Evolutionary conservation across 2,329 filamentous ascomycete species (phyloP).

Genomic region (Xylariaceae sp.): DNA sequence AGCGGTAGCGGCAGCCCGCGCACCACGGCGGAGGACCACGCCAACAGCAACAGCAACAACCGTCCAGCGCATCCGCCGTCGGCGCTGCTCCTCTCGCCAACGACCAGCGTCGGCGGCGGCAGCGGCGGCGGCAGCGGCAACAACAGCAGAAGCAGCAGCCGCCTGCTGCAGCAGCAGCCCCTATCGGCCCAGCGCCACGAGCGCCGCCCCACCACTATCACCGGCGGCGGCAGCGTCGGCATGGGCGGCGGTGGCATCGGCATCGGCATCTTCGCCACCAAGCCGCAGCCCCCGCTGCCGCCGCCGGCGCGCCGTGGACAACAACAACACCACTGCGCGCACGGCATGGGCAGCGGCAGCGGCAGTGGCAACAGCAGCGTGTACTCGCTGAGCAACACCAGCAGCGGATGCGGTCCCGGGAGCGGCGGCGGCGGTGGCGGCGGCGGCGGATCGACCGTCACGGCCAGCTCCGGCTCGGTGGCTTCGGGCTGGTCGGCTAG

Average conservation of each 20-base stretch:
- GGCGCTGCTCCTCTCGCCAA: no score
- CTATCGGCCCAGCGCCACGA: constrained; percentile 24
- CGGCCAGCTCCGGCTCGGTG: constrained; percentile 1
- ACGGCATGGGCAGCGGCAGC: no score
- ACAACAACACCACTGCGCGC: no score
- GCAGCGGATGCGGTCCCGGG: no score
- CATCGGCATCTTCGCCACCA: constrained; percentile 3
- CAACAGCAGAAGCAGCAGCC: no score
- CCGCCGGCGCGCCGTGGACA: background rate
- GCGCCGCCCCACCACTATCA: constrained; percentile 12
- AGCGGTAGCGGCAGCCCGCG: constrained; percentile 16
- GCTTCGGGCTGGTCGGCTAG: background rate
- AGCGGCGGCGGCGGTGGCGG: no score
- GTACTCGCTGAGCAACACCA: constrained; percentile 7
- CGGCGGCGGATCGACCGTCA: constrained; percentile 4
- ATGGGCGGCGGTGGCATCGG: constrained; percentile 7
- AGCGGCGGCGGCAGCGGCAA: no score
- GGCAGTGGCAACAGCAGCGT: constrained; percentile 13
- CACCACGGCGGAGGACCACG: constrained; percentile 30
- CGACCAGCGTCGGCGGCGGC: no score
- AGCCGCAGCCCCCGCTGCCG: constrained; percentile 6
- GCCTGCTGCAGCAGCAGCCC: no score
- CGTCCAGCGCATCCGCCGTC: no score
- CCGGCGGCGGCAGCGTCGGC: constrained; percentile 6
- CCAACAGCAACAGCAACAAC: constrained; percentile 29